Evolutionary conservation across 148 eudicot species (phyloP), one percentile per base, ranked within the genome.

Genomic region (Beta vulgaris): DNA sequence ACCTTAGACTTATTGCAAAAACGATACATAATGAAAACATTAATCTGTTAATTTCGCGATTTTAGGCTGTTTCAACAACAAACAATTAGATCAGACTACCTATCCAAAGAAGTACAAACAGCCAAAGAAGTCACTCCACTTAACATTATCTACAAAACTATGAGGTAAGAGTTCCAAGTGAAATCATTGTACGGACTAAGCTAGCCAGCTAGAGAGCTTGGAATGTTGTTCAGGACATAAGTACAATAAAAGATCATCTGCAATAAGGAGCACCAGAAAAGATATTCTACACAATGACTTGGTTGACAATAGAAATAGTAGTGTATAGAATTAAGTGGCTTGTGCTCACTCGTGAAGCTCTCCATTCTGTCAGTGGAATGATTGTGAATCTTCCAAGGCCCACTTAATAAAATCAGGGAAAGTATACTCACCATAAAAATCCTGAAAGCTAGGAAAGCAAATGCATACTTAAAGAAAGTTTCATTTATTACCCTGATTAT

Each of bases 181-280:
- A 49, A 75, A 82, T 89, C 77, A 86, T 83, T 83, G 88, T 84
- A 84, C 82, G 84, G 84, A 77, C 76, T 54, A 76, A 69, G 69
- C 61, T 77, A 57, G 77, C 79, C 88, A 86, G 85, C 86, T 78
- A 79, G 69, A 73, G 64, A 63, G 55, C 29, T 82, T 83, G 84
- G 86, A 82, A 80, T 75, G 74, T 87, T 78, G 88, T 78, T 85
- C 40, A 84, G 86, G 80, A 85, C 79, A 59, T n/a, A 75, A 68
- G 80, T 83, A 78, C 84, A 61, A 75, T 60, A 73, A 72, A 79
- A 80, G 77, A 78, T 74, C 83, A 69, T 48, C 71, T 69, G 61
- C 39, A 43, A 53, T 54, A 68, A 73, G 77, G 71, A 70, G 82
- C 80, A 77, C 77, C 57, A 18, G 6, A 62, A 54, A 75, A 76